Evolutionary conservation across 306 rosid genomes (phyloP), one percentile per base, ranked within the genome.

Genomic region (Bauhinia variegata): DNA sequence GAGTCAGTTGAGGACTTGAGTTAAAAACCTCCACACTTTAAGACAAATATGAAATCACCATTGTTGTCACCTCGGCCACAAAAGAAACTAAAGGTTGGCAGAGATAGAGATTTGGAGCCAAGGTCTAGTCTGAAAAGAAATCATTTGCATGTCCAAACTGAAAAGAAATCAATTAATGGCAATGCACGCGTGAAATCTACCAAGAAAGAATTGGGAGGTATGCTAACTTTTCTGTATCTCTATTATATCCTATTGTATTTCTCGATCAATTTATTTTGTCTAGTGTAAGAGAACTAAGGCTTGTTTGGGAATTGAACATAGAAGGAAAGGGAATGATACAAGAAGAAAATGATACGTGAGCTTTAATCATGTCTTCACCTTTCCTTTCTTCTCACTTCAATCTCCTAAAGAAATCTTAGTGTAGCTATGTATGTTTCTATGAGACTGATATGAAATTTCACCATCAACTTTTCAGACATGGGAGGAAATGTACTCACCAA

Each of bases 21-120:
- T n/a, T n/a, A n/a, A n/a, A 48, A 0, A 8, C 13, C 30, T 30
- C 6, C 43, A 18, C 54, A 79, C 60, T 56, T 70, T 51, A 77
- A 70, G 63, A 53, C 84, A 11, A 53, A 49, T 18, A 16, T 7
- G 10, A 62, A 68, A 43, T 31, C 41, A 17, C 33, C 43, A 42
- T 12, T 18, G 36, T 41, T 51, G 4, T 7, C 15, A 56, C 19
- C 57, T 70, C 49, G 38, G 44, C 62, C 53, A 12, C 12, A 9
- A 11, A 70, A 77, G 23, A 76, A 69, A 63, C 11, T 30, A 67
- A 69, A 47, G 55, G 37, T 4, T 47, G 11, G 7, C 43, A 44
- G 12, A 43, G 15, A n/a, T 33, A n/a, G 48, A 59, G 15, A 16
- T 39, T 58, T 9, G 10, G 43, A 23, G 30, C 53, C 53, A 62